Percentiles rank a stretch among this genome's conserved stretches.
Evolutionary conservation across 345 rosid genomes (phyloP).

Genomic region (Boechera stricta): DNA sequence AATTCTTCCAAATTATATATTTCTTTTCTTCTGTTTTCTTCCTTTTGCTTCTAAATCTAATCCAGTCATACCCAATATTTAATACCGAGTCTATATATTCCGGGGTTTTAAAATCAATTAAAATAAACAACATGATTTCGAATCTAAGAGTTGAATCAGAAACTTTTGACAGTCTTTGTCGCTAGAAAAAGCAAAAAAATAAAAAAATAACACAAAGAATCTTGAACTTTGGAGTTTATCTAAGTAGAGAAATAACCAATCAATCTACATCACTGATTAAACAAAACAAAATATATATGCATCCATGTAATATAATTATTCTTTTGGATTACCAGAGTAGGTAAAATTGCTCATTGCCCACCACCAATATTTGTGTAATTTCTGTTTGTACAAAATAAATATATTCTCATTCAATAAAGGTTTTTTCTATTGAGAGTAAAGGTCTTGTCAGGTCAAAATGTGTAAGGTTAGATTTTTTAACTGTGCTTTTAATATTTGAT

Average conservation of each 20-base stretch:
- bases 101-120: background rate
- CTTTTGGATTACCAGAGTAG: background rate
- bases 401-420: background rate
- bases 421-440: background rate
- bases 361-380: background rate
- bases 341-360: background rate
- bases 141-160: slow-evolving; percentile 25
- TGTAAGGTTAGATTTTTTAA: slow-evolving; percentile 5
- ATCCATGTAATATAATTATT: background rate
- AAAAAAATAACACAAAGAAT: slow-evolving; percentile 22
- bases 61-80: background rate
- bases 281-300: background rate
- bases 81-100: slow-evolving; percentile 18
- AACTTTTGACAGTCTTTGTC: slow-evolving; percentile 33
- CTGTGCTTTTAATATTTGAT: slow-evolving; percentile 1
- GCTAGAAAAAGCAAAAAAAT: slow-evolving; percentile 10
- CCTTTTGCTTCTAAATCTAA: too few species aligned
- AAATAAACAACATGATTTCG: slow-evolving; percentile 23
- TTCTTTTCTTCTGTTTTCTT: too few species aligned
- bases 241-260: slow-evolving; percentile 17
- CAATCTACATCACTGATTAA: slow-evolving; percentile 3
- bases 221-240: slow-evolving; percentile 31
- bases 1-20: too few species aligned
- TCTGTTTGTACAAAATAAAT: background rate
- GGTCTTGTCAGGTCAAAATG: background rate